Conservation (phyloP, 768 basidiomycete genomes). For the Leucogyrophana mollusca region DNA sequence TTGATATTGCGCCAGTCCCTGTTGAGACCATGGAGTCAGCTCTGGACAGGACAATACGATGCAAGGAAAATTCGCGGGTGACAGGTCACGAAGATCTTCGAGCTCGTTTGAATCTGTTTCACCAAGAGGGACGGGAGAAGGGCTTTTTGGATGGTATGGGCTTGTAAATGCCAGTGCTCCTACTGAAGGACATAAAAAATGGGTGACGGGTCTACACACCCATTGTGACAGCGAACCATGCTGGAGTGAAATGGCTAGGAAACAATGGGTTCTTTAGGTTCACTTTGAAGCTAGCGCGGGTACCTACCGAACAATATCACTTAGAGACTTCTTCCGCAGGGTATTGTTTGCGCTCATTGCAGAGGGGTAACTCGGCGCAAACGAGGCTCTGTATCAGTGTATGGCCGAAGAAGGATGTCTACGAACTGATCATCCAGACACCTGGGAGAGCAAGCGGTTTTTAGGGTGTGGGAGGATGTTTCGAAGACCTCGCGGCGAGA, state of each 20-base stretch:
- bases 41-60: not conserved
- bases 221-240: conserved; percentile 59
- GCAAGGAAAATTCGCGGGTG: not conserved
- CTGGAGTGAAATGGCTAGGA: conserved; percentile 48
- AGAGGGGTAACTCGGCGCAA: no score
- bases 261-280: not conserved
- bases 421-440: no score
- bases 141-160: no score
- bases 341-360: not conserved
- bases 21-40: not conserved
- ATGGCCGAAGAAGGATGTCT: no score
- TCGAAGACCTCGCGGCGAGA: no score
- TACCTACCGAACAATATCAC: conserved; percentile 34
- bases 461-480: no score
- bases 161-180: not conserved
- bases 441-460: no score
- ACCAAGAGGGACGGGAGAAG: no score
- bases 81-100: not conserved
- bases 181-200: not conserved
- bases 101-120: not conserved
- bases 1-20: conserved; percentile 54
- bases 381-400: no score
- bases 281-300: not conserved
- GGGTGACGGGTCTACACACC: conserved; percentile 37
- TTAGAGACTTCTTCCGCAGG: conserved; percentile 25